A percentile compares a stretch with the other conserved stretches of the same genome.
Conservation (phyloP, 2,329 filamentous ascomycete genomes). For the Aspergillus novoparasiticus region DNA sequence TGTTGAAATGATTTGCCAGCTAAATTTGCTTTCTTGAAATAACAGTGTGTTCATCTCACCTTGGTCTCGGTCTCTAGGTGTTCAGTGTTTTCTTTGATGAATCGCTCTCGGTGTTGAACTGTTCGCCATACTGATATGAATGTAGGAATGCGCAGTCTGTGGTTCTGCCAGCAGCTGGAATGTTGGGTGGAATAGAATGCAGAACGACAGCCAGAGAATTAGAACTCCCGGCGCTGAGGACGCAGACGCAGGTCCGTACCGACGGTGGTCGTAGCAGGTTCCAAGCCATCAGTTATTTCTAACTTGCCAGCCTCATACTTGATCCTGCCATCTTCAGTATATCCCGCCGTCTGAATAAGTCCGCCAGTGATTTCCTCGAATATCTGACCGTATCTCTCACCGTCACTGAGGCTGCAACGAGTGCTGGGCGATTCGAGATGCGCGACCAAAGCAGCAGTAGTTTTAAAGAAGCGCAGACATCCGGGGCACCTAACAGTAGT, state of each 20-base stretch:
- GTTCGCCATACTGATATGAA: neutral
- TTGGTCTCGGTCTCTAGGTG: too few relatives aligned
- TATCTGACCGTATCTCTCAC: constrained; percentile 33
- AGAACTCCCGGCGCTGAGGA: neutral
- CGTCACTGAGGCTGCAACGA: constrained; percentile 38
- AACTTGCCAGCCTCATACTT: constrained; percentile 33
- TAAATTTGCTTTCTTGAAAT: neutral
- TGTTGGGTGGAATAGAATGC: neutral
- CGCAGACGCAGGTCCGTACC: constrained; percentile 3
- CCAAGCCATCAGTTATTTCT: constrained; percentile 11
- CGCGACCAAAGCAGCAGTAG: constrained; percentile 39
- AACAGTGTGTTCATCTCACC: neutral
- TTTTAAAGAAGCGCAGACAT: constrained; percentile 43
- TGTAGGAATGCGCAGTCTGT: neutral
- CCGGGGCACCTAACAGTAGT: constrained; percentile 36
- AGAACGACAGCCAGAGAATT: neutral
- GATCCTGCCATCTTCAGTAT: constrained; percentile 35
- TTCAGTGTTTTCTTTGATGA: neutral
- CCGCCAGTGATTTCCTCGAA: constrained; percentile 44
- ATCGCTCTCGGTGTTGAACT: neutral
- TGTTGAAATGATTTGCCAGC: neutral
- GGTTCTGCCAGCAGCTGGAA: neutral
- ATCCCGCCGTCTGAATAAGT: constrained; percentile 36
- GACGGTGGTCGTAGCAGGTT: constrained; percentile 4
- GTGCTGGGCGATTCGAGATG: constrained; percentile 43